Conservation (phyloP, 1,284 basidiomycete species). For the Leccinum pachyderme region DNA sequence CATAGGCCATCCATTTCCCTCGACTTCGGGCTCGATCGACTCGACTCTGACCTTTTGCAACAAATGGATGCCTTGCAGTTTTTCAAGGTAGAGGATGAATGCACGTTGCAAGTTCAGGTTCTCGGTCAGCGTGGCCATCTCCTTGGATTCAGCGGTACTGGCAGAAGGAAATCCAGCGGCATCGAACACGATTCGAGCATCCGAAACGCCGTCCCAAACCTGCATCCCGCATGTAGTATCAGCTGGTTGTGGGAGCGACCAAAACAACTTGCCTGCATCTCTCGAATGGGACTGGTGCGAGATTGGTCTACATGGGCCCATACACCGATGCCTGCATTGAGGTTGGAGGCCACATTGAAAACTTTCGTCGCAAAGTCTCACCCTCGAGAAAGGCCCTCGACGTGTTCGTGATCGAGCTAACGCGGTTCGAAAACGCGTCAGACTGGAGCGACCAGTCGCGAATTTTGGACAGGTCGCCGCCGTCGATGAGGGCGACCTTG, state of each 20-base stretch:
- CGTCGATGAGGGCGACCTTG: slow-evolving; percentile 77
- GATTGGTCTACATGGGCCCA: slow-evolving; percentile 77
- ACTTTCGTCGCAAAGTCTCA: slow-evolving; percentile 34
- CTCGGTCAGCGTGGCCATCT: slow-evolving; percentile 84
- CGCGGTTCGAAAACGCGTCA: slow-evolving; percentile 79
- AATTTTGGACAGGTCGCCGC: slow-evolving; percentile 68
- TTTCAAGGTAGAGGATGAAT: slow-evolving; percentile 59
- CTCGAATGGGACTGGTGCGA: slow-evolving; percentile 72
- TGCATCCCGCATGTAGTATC: slow-evolving; percentile 29
- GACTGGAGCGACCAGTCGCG: slow-evolving; percentile 62
- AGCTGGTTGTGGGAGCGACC: not conserved
- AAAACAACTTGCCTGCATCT: slow-evolving; percentile 70
- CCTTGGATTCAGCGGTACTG: slow-evolving; percentile 31
- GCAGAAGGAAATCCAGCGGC: slow-evolving; percentile 45
- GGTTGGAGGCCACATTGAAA: not conserved
- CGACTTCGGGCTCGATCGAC: slow-evolving; percentile 51
- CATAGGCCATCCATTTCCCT: slow-evolving; percentile 62
- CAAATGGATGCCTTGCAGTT: slow-evolving; percentile 47
- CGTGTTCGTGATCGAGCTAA: slow-evolving; percentile 84
- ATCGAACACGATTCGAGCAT: slow-evolving; percentile 74
- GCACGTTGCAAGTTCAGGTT: slow-evolving; percentile 89
- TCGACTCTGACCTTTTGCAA: slow-evolving; percentile 70
- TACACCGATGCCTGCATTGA: slow-evolving; percentile 71
- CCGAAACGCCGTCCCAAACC: slow-evolving; percentile 90
- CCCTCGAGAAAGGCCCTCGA: slow-evolving; percentile 79